These are phyloP conservation scores for Cytidiella melzeri DNA, from an alignment of 768 basidiomycete genomes.

Conservation along the genomic window DNA sequence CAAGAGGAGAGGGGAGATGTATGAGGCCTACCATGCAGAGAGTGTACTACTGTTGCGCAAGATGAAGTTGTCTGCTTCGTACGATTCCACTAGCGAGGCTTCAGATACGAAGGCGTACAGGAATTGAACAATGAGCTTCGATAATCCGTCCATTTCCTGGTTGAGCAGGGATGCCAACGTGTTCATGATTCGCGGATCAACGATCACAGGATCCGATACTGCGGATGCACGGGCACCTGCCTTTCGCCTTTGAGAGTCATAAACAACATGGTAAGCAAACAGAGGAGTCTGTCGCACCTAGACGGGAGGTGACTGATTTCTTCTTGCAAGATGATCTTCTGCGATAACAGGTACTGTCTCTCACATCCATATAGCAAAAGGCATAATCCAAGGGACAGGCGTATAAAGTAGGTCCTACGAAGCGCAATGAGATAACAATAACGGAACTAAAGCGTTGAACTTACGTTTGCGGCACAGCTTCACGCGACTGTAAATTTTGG, in stretches of 20 bases:
- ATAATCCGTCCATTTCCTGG: constrained; percentile 42
- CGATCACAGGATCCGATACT: constrained; percentile 51
- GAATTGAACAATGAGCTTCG: constrained; percentile 54
- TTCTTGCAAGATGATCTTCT: constrained; percentile 40
- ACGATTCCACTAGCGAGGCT: constrained; percentile 52
- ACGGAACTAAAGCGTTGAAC: neutral
- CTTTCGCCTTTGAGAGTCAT: constrained; percentile 40
- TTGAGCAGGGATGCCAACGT: constrained; percentile 46
- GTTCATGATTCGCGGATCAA: constrained; percentile 52
- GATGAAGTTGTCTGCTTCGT: constrained; percentile 72
- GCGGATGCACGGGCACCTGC: constrained; percentile 34
- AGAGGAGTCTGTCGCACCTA: constrained; percentile 38
- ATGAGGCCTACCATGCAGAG: constrained; percentile 46
- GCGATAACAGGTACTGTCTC: constrained; percentile 35
- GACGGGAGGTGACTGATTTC: constrained; percentile 50
- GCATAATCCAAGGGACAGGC: constrained; percentile 54
- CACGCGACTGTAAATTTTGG: constrained; percentile 21
- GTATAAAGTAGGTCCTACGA: constrained; percentile 45
- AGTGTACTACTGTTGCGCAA: constrained; percentile 54
- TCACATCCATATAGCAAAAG: constrained; percentile 66
- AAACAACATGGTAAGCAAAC: neutral
- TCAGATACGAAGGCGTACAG: constrained; percentile 53
- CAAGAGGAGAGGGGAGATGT: neutral
- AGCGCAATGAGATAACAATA: constrained; percentile 3
- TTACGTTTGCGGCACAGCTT: constrained; percentile 34